Evolutionary conservation across 148 eudicot species (phyloP), one percentile per base, ranked within the genome.

Genomic region (Arctostaphylos glauca): DNA sequence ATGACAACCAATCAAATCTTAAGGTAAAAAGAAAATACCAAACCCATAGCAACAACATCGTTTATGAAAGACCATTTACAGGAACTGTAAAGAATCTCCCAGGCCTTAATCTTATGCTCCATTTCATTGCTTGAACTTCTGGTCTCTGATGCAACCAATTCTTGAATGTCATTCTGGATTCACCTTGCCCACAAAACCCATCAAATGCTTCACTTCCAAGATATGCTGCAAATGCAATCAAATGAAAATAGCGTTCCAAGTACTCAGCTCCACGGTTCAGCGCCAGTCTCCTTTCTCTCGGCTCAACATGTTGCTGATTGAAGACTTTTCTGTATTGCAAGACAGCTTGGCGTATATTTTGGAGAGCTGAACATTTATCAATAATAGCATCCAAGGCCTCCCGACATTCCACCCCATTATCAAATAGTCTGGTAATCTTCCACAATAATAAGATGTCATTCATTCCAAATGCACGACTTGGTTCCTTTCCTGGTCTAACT

Each of bases 121-220:
- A 95, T 91, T 95, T 95, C 96, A 95, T 94, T 77, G 95, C 98
- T 89, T 95, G 98, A 77, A 94, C 96, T 86, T 95, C 98, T 81
- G 98, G 93, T 87, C 96, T 91, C 87, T 90, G 97, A 54, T 89
- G 90, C 85, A 95, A 89, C 98, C 98, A 95, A 76, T 83, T 91
- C 89, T 95, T 95, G 82, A 95, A 95, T 76, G 94, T 95, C 90
- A 91, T 89, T 88, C 84, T 92, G 47, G 86, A 87, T 84, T 88
- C 89, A 68, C 98, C 98, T 89, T 92, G 93, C 81, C 90, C 89
- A 85, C 95, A 94, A 81, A 91, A 91, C 46, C 97, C 94, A 86
- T 95, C 98, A 87, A 94, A 95, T 71, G 94, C 98, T 89, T 95
- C 92, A 85, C 98, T 95, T 77, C 98, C 98, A 84, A 95, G 93